Conservation (phyloP, 768 basidiomycete genomes). For the Trametes gibbosa region DNA sequence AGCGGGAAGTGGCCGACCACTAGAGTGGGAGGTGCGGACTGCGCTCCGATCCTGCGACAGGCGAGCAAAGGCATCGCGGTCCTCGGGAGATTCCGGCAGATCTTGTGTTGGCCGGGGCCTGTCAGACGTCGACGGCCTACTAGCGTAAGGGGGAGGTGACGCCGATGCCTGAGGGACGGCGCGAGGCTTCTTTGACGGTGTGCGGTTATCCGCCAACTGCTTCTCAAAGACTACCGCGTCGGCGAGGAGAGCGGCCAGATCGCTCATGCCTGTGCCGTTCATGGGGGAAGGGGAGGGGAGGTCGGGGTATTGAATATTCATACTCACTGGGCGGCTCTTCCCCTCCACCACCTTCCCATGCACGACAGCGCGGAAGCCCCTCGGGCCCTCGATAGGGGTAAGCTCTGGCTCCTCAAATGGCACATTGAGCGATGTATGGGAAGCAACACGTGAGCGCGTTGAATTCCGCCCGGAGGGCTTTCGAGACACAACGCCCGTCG, state of each 20-base stretch:
- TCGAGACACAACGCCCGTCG: constrained; percentile 6
- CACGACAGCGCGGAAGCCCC: constrained; percentile 33
- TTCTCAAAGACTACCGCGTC: constrained; percentile 29
- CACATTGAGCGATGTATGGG: background rate
- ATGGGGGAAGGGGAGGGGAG: constrained; percentile 15
- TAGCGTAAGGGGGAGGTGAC: constrained; percentile 47
- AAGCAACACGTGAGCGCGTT: background rate
- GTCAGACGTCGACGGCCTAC: constrained; percentile 6
- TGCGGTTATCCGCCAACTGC: constrained; percentile 20
- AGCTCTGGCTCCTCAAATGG: constrained; percentile 23
- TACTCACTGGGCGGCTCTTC: constrained; percentile 13
- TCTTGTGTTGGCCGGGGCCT: constrained; percentile 14
- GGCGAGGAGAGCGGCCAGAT: constrained; percentile 24
- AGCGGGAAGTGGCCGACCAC: constrained; percentile 12
- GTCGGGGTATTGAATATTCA: constrained; percentile 11
- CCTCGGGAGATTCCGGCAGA: constrained; percentile 17
- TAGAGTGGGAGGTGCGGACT: background rate
- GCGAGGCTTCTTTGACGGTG: constrained; percentile 17
- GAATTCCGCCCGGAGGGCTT: constrained; percentile 2
- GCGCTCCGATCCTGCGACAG: constrained; percentile 8
- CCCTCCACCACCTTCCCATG: constrained; percentile 28
- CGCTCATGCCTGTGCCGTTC: constrained; percentile 21
- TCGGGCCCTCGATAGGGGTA: constrained; percentile 20
- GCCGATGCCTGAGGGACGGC: constrained; percentile 28
- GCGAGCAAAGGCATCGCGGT: constrained; percentile 5